Evolutionary conservation across 2,329 filamentous ascomycete species (phyloP), one percentile per base, ranked within the genome.

Genomic region (Colletotrichum camelliae): DNA sequence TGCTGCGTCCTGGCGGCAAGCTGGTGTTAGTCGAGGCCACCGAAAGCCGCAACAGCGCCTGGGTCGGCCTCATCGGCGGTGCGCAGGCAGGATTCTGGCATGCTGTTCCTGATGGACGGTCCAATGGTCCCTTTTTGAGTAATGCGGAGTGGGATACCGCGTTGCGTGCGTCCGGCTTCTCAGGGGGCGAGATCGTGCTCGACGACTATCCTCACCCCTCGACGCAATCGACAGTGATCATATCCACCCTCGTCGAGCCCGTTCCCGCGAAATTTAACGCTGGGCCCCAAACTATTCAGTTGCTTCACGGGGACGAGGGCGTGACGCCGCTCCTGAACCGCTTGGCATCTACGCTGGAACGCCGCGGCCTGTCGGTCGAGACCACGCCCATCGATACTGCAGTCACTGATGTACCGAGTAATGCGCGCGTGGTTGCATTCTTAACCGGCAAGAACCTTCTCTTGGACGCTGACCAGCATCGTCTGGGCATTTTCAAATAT

Each of bases 1-100:
- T 84, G 2, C 74, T 84, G 5, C 82, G 79, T 57, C 81, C 82
- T 0, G 81, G 80, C 2, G 83, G 83, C 2, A 81, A 80, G 52
- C 79, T 84, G 7, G 48, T 82, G 10, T 69, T 84, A 7, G 76
- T 81, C 7, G 82, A 83, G 67, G 76, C 79, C 12, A 81, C 79
- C 7, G 55, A n/a, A 16, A 58, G 24, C 27, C 21, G 21, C 8
- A 58, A 58, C 55, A 58, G 55, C 27, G n/a, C 13, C 1, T 31
- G 24, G 55, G 55, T 58, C 24, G 24, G 55, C 2, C 16, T 58
- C 2, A 31, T 58, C 3, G 55, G 55, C 27, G 55, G 55, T 9
- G 55, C 55, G 27, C 55, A 58, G 27, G 55, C 55, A 10, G 27
- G 55, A 4, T 58, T 58, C 55, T 58, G 55, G 55, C 55, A 58